Evolutionary conservation across 2,329 filamentous ascomycete species (phyloP), one percentile per base, ranked within the genome.

Genomic region (Elsinoe ampelina): DNA sequence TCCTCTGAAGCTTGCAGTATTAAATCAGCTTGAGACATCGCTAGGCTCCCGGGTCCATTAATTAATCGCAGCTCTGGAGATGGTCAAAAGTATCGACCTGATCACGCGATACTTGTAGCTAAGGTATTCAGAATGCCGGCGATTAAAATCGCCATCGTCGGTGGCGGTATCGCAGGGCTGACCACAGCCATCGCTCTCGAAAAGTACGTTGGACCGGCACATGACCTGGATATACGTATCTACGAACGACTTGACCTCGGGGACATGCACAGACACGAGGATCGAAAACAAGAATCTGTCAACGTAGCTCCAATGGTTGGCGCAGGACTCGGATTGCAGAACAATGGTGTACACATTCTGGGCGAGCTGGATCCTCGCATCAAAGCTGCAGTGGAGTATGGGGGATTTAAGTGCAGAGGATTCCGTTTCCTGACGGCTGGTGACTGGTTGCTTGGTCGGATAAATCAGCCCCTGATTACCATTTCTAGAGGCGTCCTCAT

Each of bases 241-340:
- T 83, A 80, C 59, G 80, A 83, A 59, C 69, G 72, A 5, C 54
- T 56, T 7, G 38, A 43, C 36, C 26, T 47, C 3, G 41, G 38
- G 5, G 38, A 36, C 26, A 36, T 26, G 54, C 22, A 36, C n/a
- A 30, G 22, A 19, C 30, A 30, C 15, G 19, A 26, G 17, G 38
- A 20, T 51, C 41, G 62, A 48, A 20, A 80, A 80, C 2, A 78
- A 77, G 1, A 71, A 84, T 30, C 80, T 82, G 75, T 73, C 12
- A 73, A 76, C 3, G 20, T 34, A 7, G 47, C 42, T 10, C 54
- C 54, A 12, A 56, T 34, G 22, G 54, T 56, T 15, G 54, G 54
- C 12, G 54, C 54, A 10, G 54, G 32, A 11, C 30, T 56, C 2
- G 54, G 36, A n/a, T 19, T 56, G 19, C 38, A 56, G 32, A 5